Evolutionary conservation across 306 rosid genomes (phyloP).

Genomic region (Cicer arietinum): DNA sequence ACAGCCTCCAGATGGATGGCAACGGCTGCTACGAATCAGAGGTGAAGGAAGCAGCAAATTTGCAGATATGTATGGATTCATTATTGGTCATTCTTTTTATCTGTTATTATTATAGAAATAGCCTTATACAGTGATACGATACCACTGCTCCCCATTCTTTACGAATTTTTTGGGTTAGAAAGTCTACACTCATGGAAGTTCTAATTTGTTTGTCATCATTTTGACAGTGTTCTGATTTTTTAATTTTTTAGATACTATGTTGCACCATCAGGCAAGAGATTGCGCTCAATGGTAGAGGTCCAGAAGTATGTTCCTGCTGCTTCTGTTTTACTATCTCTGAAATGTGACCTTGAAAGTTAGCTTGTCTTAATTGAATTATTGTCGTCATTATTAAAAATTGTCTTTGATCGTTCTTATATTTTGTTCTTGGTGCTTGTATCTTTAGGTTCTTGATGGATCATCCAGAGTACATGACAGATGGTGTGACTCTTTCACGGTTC

Average conservation of each 20-base stretch:
- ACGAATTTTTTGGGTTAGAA: constrained; percentile 1
- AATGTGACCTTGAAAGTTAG: constrained; percentile 19
- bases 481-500: constrained; percentile 67
- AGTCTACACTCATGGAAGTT: constrained; percentile 34
- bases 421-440: constrained; percentile 32
- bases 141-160: constrained; percentile 18
- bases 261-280: constrained; percentile 88
- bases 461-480: constrained; percentile 69
- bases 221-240: constrained; percentile 25
- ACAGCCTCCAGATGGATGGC: constrained; percentile 91
- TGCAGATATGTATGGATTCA: constrained; percentile 78
- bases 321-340: constrained; percentile 31
- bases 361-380: constrained; percentile 19
- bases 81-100: not conserved
- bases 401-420: constrained; percentile 21
- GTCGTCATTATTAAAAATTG: not conserved
- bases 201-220: constrained; percentile 35
- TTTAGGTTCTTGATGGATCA: constrained; percentile 72
- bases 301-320: constrained; percentile 65
- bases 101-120: constrained; percentile 8
- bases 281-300: constrained; percentile 89
- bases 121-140: not conserved
- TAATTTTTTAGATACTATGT: constrained; percentile 71
- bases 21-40: constrained; percentile 79
- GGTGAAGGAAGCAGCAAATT: constrained; percentile 92